Base-by-base conservation (phyloP, 495 filamentous ascomycete genomes). In the Aspergillus ellipticus region DNA sequence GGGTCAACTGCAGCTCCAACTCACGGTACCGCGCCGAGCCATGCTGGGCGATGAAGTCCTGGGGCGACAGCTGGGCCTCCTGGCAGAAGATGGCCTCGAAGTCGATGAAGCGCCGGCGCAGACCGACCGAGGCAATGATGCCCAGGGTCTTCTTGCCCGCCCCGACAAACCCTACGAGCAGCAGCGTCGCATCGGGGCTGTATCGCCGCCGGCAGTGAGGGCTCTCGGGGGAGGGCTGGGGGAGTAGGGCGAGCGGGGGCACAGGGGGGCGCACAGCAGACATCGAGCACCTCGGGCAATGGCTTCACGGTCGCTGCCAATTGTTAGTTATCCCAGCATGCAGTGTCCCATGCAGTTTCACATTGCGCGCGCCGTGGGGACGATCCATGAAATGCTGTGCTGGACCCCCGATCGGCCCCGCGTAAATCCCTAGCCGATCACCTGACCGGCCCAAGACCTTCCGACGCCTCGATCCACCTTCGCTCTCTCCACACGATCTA, bases 91-190 rank as follows among this genome's bases (percentile, higher is more conserved):
- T 77, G 57, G 81, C 74, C 58, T 89, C 85, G 53, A 81, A 81
- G 47, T 87, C 87, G 45, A 89, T 78, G 3, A 90, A 79, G 9
- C 81, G 79, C 15, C 85, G 79, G 24, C 80, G 79, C 16, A 87
- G 81, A 59, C 82, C 79, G 6, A 82, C 84, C 4, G 86, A 85
- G n/a, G 83, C 86, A 42, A 90, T 86, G 56, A 90, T 81, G 4
- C 83, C 86, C 6, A 90, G 74, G 0, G 83, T 88, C 24, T 82
- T 81, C 68, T 89, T 89, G 19, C 87, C 87, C 19, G 82, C 82
- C 3, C 86, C 85, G 31, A 83, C 80, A 46, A 85, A 79, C 35
- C 87, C 87, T n/a, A 89, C 79, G 6, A 90, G 75, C 13, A 89
- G 80, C 45, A 90, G 77, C 1, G 85, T 87, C 2, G 85, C 82